A percentile compares a stretch with the other conserved stretches of the same genome.
These are phyloP conservation scores for Nicotiana sylvestris DNA, from an alignment of 257 asterid genomes.

Conservation along the genomic window DNA sequence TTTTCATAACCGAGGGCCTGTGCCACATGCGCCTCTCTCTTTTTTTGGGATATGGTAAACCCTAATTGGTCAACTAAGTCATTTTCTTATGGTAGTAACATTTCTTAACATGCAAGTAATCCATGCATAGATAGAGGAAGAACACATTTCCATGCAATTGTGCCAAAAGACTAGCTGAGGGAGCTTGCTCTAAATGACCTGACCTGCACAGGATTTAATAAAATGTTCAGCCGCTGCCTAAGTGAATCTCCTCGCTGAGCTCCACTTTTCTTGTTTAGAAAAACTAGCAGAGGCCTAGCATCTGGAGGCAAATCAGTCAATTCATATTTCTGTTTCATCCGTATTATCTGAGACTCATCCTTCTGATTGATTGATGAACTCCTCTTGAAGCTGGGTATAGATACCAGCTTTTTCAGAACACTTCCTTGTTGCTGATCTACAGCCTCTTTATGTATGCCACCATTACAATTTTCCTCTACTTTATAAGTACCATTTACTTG, in stretches of 20 bases:
- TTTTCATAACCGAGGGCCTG: no score
- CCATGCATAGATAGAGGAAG: neutral
- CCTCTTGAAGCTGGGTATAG: slow-evolving; percentile 51
- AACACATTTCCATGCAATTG: neutral
- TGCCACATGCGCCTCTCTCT: no score
- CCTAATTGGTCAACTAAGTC: slow-evolving; percentile 1
- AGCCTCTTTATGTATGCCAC: slow-evolving; percentile 34
- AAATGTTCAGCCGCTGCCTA: slow-evolving; percentile 70
- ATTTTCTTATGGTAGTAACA: neutral
- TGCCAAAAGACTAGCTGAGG: slow-evolving; percentile 14
- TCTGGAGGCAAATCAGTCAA: slow-evolving; percentile 86
- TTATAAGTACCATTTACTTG: slow-evolving; percentile 47
- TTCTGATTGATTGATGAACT: slow-evolving; percentile 56
- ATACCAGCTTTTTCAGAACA: slow-evolving; percentile 48
- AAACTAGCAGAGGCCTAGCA: slow-evolving; percentile 81
- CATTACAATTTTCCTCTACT: slow-evolving; percentile 49
- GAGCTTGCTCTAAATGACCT: slow-evolving; percentile 18
- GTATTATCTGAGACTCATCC: slow-evolving; percentile 49
- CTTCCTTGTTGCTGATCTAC: slow-evolving; percentile 38
- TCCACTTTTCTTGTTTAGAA: slow-evolving; percentile 91
- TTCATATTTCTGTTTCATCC: slow-evolving; percentile 61
- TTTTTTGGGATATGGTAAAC: neutral
- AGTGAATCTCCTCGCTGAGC: slow-evolving; percentile 89
- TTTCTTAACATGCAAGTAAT: neutral
- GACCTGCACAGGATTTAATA: slow-evolving; percentile 94